These are phyloP conservation scores for Phallus indusiatus DNA, from an alignment of 768 basidiomycete genomes.

Conservation along the genomic window DNA sequence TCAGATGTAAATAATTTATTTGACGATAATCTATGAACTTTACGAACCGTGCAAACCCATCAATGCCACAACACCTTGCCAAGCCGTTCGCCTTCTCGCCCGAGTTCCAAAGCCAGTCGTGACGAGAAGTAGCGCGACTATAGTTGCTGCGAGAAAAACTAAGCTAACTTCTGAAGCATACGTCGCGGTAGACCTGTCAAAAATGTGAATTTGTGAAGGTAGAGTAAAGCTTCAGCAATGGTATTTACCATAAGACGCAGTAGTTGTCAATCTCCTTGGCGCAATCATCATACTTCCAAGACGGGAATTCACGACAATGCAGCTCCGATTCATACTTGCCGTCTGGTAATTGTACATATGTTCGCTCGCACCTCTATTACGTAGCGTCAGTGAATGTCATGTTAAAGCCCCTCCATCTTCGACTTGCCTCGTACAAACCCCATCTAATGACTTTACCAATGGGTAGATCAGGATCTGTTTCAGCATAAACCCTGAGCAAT, in stretches of 20 bases:
- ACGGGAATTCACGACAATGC: slow-evolving; percentile 59
- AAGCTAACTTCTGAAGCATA: slow-evolving; percentile 57
- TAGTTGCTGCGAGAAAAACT: slow-evolving; percentile 51
- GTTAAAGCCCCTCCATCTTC: neutral
- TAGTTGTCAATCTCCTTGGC: slow-evolving; percentile 4
- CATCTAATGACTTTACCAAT: neutral
- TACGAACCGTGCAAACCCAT: slow-evolving; percentile 48
- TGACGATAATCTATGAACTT: neutral
- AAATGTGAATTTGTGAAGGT: neutral
- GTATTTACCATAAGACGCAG: slow-evolving; percentile 2
- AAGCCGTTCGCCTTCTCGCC: slow-evolving; percentile 64
- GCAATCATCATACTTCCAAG: slow-evolving; percentile 10
- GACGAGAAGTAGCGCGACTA: slow-evolving; percentile 34
- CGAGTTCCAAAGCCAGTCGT: slow-evolving; percentile 53
- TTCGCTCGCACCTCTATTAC: slow-evolving; percentile 8
- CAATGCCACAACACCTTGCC: slow-evolving; percentile 63
- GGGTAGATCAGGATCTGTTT: slow-evolving; percentile 1
- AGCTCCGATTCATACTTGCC: slow-evolving; percentile 31
- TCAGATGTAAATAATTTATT: neutral
- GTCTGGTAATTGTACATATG: neutral
- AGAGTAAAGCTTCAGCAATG: neutral
- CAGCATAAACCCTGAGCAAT: slow-evolving; percentile 4
- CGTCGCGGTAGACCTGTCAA: slow-evolving; percentile 49
- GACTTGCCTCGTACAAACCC: slow-evolving; percentile 4
- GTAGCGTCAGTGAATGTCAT: neutral